Base-by-base conservation (phyloP, 495 filamentous ascomycete species). In the Podospora comata region DNA sequence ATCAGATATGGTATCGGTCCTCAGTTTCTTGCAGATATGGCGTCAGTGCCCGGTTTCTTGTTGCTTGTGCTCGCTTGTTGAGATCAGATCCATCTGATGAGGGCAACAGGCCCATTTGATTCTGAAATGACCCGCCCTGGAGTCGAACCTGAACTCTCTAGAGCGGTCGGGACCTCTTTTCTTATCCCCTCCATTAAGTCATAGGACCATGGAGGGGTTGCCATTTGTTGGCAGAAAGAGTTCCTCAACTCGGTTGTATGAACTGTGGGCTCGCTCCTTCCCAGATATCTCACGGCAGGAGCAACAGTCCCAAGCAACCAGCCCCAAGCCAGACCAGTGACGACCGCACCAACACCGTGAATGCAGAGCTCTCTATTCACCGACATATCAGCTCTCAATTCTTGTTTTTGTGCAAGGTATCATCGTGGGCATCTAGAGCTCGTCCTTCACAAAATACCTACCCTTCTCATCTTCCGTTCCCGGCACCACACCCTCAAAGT, bases 401-500 rank as follows among this genome's bases (percentile, higher is more conserved):
- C 62, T 53, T 34, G 16, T 11, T 60, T 4, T 11, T 63, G 30
- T 32, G 30, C 7, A 32, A 32, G 39, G 7, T 48, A 16, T 48
- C 6, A 16, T 48, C 6, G 18, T 48, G 39, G 39, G 39, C 7
- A 48, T 11, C 39, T 69, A 77, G 0, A 77, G 58, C 68, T 76
- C 75, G 0, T 73, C 70, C 65, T 69, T 76, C 57, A 70, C 71
- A 5, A 23, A 30, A 23, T 67, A 28, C 19, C 18, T 62, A 23
- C 60, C 44, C 34, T 54, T 61, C 4, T 20, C 16, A 23, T 39
- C 56, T 0, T 30, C 23, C 26, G 60, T 39, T 27, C 11, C 62
- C 11, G 23, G 56, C 11, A 20, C 44, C 4, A 71, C 67, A 19
- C 73, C 71, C 26, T 74, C 73, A 34, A 94, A 79, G 62, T 85